Percentiles rank a stretch among this genome's conserved stretches.
These are phyloP conservation scores for Oryza glaberrima DNA, from an alignment of 176 grass and related monocot genomes.

Conservation along the genomic window DNA sequence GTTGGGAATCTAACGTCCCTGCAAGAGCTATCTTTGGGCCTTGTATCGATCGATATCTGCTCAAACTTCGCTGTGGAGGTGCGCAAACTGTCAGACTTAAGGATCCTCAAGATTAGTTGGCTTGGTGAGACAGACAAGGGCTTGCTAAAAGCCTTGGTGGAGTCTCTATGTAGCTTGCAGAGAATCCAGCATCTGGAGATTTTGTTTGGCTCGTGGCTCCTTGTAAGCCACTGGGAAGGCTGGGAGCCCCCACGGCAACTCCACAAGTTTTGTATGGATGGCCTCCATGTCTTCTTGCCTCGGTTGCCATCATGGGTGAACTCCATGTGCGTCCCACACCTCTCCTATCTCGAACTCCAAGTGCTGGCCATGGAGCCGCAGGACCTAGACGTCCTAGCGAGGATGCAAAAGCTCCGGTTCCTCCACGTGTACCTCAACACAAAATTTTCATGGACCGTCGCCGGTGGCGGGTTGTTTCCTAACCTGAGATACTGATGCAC, in stretches of 20 bases:
- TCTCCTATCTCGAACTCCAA: not conserved
- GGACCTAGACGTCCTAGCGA: not conserved
- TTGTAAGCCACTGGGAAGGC: not conserved
- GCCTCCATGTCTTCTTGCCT: not conserved
- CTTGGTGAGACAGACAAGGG: no score
- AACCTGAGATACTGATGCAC: not conserved
- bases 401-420: not conserved
- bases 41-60: not conserved
- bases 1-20: slow-evolving; percentile 2
- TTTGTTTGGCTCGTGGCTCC: no score
- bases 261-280: not conserved
- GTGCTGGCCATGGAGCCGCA: not conserved
- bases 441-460: no score
- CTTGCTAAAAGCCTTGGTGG: not conserved
- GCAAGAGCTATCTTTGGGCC: not conserved
- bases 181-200: not conserved
- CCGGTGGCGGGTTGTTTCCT: no score
- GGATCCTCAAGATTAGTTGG: not conserved
- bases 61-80: not conserved
- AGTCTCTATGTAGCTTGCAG: not conserved
- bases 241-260: not conserved
- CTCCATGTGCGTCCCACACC: no score
- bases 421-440: no score
- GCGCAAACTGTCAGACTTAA: not conserved
- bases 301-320: not conserved